Percentiles rank a stretch among this genome's conserved stretches.
phyloP scores from a whole-genome alignment of 805 yeast species.

The Suhomyces sp. region DNA sequence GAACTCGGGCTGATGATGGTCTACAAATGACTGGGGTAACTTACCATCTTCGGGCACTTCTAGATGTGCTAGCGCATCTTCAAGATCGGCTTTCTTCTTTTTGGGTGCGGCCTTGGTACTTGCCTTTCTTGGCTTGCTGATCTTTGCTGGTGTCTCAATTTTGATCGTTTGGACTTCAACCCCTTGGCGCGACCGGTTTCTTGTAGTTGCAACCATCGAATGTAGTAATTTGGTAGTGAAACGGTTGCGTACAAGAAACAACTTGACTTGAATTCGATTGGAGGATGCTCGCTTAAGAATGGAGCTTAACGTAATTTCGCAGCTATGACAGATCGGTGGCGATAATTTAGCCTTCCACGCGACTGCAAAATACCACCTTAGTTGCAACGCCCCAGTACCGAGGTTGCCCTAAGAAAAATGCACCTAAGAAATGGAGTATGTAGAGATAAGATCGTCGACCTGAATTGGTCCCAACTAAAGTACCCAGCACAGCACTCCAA shows the following conservation, averaged over 20 bases:
- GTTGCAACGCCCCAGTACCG: neutral
- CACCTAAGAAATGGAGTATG: neutral
- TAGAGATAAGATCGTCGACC: neutral
- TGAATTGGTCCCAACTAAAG: neutral
- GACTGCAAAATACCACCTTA: neutral
- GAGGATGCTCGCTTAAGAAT: neutral
- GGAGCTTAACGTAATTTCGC: neutral
- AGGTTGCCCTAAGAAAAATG: neutral
- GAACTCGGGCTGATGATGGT: conserved; percentile 32
- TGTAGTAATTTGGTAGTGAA: neutral
- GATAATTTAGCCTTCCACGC: neutral
- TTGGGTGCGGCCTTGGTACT: neutral
- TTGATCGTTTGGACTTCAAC: neutral
- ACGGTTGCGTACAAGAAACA: neutral
- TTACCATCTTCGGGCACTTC: conserved; percentile 4
- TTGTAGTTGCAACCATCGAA: neutral
- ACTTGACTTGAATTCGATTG: neutral
- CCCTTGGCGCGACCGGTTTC: neutral
- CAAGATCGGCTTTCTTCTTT: conserved; percentile 5
- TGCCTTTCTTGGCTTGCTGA: neutral
- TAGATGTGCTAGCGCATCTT: conserved; percentile 9
- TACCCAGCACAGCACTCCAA: neutral
- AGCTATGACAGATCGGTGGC: neutral
- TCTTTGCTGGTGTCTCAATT: neutral
- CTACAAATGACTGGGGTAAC: conserved; percentile 28